Conservation (phyloP, 1,284 basidiomycete genomes). For the Fereydounia khargensis region DNA sequence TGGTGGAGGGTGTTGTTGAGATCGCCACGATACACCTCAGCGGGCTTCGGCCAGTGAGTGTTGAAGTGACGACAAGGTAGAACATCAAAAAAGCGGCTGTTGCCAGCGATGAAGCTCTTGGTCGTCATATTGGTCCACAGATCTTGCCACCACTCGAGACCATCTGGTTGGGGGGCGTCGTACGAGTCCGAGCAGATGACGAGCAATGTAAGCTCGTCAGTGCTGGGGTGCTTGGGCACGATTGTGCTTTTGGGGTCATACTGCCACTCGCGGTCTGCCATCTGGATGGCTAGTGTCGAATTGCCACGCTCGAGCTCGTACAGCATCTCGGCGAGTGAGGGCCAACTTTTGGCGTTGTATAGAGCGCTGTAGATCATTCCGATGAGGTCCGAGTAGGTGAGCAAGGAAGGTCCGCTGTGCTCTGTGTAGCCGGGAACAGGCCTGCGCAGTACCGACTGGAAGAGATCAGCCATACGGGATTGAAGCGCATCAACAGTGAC, state of each 20-base stretch:
- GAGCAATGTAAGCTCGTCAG: conserved; percentile 13
- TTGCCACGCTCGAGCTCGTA: conserved; percentile 14
- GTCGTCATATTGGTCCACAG: conserved; percentile 14
- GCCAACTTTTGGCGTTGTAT: conserved; percentile 15
- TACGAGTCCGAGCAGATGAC: conserved; percentile 32
- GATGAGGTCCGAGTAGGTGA: conserved; percentile 19
- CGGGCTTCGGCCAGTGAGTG: conserved; percentile 7
- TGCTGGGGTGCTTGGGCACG: not conserved
- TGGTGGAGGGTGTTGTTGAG: conserved; percentile 11
- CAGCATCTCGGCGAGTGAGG: conserved; percentile 6
- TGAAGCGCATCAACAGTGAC: not conserved
- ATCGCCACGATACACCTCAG: conserved; percentile 20
- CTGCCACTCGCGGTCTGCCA: conserved; percentile 4
- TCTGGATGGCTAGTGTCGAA: not conserved
- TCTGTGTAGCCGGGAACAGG: conserved; percentile 15
- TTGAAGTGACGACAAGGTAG: conserved; percentile 31
- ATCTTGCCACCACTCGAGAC: conserved; percentile 13
- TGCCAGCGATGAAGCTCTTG: conserved; percentile 22
- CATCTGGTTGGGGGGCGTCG: conserved; percentile 7
- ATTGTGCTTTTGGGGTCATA: conserved; percentile 8
- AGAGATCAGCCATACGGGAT: conserved; percentile 9
- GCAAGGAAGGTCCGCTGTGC: conserved; percentile 9
- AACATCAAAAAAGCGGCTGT: conserved; percentile 21
- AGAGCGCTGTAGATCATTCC: conserved; percentile 16
- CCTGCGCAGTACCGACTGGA: conserved; percentile 2